Conservation (phyloP, 306 rosid genomes). For the Cucumis cinereus region DNA sequence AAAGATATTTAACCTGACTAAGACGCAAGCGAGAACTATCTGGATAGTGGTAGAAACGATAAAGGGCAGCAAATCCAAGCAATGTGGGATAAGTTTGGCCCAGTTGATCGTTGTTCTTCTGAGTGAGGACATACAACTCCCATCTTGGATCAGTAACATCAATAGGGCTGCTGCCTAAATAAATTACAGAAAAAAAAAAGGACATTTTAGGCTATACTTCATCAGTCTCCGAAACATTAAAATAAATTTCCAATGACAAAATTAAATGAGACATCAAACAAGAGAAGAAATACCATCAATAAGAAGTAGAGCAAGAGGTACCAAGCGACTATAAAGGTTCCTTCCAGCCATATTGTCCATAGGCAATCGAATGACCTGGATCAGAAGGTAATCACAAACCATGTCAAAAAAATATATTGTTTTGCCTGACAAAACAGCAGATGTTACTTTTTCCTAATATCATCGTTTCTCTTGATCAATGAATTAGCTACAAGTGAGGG, state of each 20-base stretch:
- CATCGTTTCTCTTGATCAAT: background rate
- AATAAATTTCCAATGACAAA: background rate
- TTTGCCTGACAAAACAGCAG: background rate
- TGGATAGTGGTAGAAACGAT: slow-evolving; percentile 87
- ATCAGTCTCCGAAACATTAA: background rate
- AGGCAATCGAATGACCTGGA: slow-evolving; percentile 68
- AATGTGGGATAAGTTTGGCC: slow-evolving; percentile 32
- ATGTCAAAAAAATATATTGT: background rate
- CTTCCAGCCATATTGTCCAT: slow-evolving; percentile 68
- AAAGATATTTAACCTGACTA: slow-evolving; percentile 51
- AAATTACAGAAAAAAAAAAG: background rate
- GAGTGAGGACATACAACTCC: slow-evolving; percentile 72
- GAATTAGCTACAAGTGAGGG: background rate
- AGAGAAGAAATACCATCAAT: slow-evolving; percentile 57
- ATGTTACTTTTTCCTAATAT: background rate
- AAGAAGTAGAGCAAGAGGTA: slow-evolving; percentile 83
- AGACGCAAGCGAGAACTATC: slow-evolving; percentile 63
- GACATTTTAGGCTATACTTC: background rate
- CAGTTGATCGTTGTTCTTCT: slow-evolving; percentile 40
- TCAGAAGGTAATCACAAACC: background rate
- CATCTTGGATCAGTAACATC: slow-evolving; percentile 70
- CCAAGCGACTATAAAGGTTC: slow-evolving; percentile 60
- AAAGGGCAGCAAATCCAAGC: slow-evolving; percentile 76
- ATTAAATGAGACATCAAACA: background rate
- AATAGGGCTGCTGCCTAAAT: slow-evolving; percentile 80